phyloP scores from a whole-genome alignment of 2,329 filamentous ascomycete genomes.

The Mycocentrospora acerina region DNA sequence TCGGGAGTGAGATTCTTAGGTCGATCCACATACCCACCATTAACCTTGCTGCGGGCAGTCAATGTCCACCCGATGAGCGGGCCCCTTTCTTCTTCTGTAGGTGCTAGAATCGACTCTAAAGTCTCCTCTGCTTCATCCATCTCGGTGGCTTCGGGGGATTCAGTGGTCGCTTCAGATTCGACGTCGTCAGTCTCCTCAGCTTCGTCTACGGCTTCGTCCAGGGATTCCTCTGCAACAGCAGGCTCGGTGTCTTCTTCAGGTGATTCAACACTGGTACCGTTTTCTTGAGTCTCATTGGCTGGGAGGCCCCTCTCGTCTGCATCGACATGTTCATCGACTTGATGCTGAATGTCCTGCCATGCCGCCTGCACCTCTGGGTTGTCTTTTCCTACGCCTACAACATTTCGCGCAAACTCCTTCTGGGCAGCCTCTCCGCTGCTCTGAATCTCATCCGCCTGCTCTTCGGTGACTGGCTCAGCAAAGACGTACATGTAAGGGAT shows the following conservation, averaged over 20 bases:
- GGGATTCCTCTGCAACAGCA: too few species aligned
- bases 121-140: slow-evolving; percentile 5
- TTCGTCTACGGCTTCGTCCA: neutral
- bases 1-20: slow-evolving; percentile 52
- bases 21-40: slow-evolving; percentile 63
- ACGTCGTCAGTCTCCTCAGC: neutral
- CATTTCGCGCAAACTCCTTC: slow-evolving; percentile 66
- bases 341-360: slow-evolving; percentile 35
- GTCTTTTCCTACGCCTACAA: slow-evolving; percentile 50
- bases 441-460: slow-evolving; percentile 75
- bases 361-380: slow-evolving; percentile 30
- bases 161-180: neutral
- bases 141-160: slow-evolving; percentile 14
- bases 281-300: slow-evolving; percentile 19
- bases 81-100: slow-evolving; percentile 7
- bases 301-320: slow-evolving; percentile 18
- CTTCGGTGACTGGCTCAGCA: slow-evolving; percentile 76
- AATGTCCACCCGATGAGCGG: slow-evolving; percentile 69
- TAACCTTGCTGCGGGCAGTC: slow-evolving; percentile 70
- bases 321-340: slow-evolving; percentile 35
- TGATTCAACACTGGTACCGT: slow-evolving; percentile 6
- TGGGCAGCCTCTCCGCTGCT: slow-evolving; percentile 63
- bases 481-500: slow-evolving; percentile 83
- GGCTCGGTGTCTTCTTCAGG: too few species aligned
- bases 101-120: neutral